Evolutionary conservation across 1,284 basidiomycete species (phyloP).

Genomic region (Hypsizygus ulmarius): DNA sequence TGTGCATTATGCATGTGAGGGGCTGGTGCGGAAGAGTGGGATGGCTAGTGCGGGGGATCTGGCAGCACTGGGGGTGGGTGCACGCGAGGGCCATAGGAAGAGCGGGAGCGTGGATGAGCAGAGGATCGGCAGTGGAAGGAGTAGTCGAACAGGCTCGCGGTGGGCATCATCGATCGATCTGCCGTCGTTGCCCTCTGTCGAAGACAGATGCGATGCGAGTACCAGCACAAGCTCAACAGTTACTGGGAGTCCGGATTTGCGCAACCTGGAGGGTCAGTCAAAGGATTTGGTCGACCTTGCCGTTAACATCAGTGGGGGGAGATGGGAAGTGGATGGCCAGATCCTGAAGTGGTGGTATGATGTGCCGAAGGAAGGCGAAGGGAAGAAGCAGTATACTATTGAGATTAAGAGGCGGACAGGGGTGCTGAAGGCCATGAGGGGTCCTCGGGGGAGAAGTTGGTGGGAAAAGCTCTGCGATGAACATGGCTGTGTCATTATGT

Average conservation of each 20-base stretch:
- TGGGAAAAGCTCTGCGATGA: slow-evolving; percentile 24
- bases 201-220: background rate
- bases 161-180: slow-evolving; percentile 25
- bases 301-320: slow-evolving; percentile 62
- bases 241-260: background rate
- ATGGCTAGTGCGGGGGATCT: slow-evolving; percentile 15
- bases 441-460: slow-evolving; percentile 13
- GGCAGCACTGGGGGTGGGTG: slow-evolving; percentile 5
- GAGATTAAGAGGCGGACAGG: slow-evolving; percentile 65
- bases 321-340: slow-evolving; percentile 69
- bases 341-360: slow-evolving; percentile 85
- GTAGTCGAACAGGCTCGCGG: slow-evolving; percentile 18
- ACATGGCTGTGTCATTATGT: slow-evolving; percentile 20
- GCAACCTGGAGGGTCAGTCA: background rate
- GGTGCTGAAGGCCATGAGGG: slow-evolving; percentile 40
- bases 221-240: background rate
- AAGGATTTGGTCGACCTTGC: slow-evolving; percentile 37
- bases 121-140: slow-evolving; percentile 11
- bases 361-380: slow-evolving; percentile 49
- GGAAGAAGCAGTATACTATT: slow-evolving; percentile 58
- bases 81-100: slow-evolving; percentile 6
- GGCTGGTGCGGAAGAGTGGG: slow-evolving; percentile 23
- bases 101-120: slow-evolving; percentile 13
- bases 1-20: slow-evolving; percentile 75
- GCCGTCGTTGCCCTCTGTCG: slow-evolving; percentile 8